Evolutionary conservation across 2,329 filamentous ascomycete genomes (phyloP), one percentile per base, ranked within the genome.

Genomic region (Endothia cerciana): DNA sequence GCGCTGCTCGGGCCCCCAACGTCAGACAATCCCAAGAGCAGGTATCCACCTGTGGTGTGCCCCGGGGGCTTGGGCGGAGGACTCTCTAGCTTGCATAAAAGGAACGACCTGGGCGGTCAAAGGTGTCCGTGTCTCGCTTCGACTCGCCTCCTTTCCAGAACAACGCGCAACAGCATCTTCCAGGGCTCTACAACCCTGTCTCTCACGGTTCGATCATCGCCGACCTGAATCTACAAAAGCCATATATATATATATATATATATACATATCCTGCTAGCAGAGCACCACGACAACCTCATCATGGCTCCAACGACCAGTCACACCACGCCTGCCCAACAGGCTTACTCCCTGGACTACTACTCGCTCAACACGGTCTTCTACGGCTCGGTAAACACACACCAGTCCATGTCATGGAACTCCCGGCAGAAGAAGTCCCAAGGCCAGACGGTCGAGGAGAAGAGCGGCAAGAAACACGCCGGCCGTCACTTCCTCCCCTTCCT

Each of bases 301-400:
- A 59, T 59, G 57, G 57, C 38, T 28, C 22, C 57, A 41, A 30
- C 57, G 33, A 59, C n/a, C 40, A 30, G 36, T 22, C 22, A 15
- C 15, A 30, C 56, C 56, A n/a, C 30, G 57, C 57, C 57, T 30
- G 15, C 57, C 22, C 57, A 59, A 45, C 38, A 59, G 57, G 40
- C 57, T 25, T 59, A 59, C 57, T 59, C 57, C 22, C 57, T 45
- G 30, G 57, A 59, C 57, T 59, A 59, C 57, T 59, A 45, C 38
- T 59, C 57, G 6, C 57, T 59, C 40, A 59, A 59, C 57, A 59
- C 36, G 25, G 57, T 59, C 57, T 59, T 59, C 57, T 59, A 59
- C 40, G 57, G 57, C 25, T n/a, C 57, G 11, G 38, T 43, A n/a
- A 33, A 41, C n/a, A 59, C 57, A 22, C 57, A 59, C 57, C 57